Evolutionary conservation across 1,139 yeast species (phyloP), one percentile per base, ranked within the genome.

Genomic region (Pneumocystis wakefieldiae): DNA sequence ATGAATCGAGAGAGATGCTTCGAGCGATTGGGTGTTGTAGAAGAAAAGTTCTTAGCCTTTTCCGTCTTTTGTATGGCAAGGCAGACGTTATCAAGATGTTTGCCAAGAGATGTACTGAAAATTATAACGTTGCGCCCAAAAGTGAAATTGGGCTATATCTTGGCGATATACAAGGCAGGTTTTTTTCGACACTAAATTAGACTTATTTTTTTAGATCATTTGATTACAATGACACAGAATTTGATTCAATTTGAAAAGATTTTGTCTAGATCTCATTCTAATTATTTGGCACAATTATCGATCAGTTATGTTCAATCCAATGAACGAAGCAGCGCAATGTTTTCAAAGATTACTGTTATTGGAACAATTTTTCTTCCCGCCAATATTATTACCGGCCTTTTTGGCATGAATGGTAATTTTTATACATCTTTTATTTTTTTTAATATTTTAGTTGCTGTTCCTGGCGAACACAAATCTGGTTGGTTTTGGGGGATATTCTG

Each of bases 11-110:
- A 64, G 75, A 76, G 59, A 68, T 67, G 71, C 77, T 91, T 70
- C 82, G 83, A 67, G 80, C 87, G 68, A 88, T 91, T 68, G 97
- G 97, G 64, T 94, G 88, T 71, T 83, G 95, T 15, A 82, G 97
- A 73, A 80, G 92, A 67, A 87, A 86, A 71, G 95, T 90, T 57
- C 91, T 91, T 96, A 86, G 95, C 0, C 77, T 91, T 72, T 85
- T 92, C 87, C 80, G 98, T 70, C 78, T 92, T 67, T 78, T 92
- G 63, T 85, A 95, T 36, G 96, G 96, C 67, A 92, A 92, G 73
- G 97, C 98, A 0, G 98, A 94, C 74, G 98, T 92, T 65, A 89
- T 92, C 70, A 87, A 88, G 71, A 92, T 91, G 95, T 90, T 92
- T 78, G 95, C 97, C 55, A 92, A 92, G 73, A 81, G 98, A 71